phyloP scores from a whole-genome alignment of 768 basidiomycete genomes.

The Xerocomellus chrysenteron region DNA sequence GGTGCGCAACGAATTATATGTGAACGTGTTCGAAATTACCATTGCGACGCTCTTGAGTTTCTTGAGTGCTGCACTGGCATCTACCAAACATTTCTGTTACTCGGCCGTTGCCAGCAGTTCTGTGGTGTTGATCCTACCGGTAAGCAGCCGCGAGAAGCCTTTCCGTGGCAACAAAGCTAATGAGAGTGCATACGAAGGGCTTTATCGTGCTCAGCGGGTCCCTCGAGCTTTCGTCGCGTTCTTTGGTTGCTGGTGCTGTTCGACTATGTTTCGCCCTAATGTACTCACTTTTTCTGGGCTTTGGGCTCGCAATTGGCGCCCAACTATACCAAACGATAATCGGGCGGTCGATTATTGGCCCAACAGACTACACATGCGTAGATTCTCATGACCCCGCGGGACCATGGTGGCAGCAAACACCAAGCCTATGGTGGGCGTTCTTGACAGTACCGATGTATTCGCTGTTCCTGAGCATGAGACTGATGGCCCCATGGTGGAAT shows the following conservation, averaged over 20 bases:
- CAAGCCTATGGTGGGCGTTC: conserved; percentile 73
- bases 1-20: conserved; percentile 73
- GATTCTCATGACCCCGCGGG: conserved; percentile 53
- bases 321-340: conserved; percentile 64
- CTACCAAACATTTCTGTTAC: conserved; percentile 72
- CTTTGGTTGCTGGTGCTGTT: conserved; percentile 83
- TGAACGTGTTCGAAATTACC: conserved; percentile 81
- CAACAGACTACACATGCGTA: conserved; percentile 61
- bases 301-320: conserved; percentile 81
- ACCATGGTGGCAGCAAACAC: conserved; percentile 74
- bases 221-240: conserved; percentile 76
- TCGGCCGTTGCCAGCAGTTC: conserved; percentile 75
- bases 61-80: conserved; percentile 69
- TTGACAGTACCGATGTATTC: conserved; percentile 71
- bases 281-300: conserved; percentile 76
- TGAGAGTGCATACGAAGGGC: conserved; percentile 36
- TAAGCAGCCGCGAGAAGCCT: conserved; percentile 29
- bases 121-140: conserved; percentile 78
- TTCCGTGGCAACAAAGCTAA: not conserved
- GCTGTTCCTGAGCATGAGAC: conserved; percentile 61
- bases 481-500: conserved; percentile 56
- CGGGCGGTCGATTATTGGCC: conserved; percentile 42
- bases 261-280: conserved; percentile 76
- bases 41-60: conserved; percentile 80
- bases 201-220: conserved; percentile 71